Conservation (phyloP, 495 filamentous ascomycete species). For the Usnea hakonensis region DNA sequence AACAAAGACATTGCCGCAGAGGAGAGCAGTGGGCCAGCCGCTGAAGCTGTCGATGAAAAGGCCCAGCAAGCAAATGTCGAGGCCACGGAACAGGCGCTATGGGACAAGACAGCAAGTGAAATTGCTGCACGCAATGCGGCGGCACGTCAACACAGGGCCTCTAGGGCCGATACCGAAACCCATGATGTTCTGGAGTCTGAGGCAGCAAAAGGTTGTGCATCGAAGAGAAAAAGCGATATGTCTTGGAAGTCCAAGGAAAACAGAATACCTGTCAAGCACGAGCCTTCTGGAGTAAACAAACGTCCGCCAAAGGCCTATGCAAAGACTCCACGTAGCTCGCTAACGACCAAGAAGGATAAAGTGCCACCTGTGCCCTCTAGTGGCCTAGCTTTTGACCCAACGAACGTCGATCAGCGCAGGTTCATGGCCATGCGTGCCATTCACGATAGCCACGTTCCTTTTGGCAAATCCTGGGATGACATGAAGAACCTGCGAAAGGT, state of each 20-base stretch:
- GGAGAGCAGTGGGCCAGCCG: not conserved
- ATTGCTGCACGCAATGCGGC: not conserved
- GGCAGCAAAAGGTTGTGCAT: not conserved
- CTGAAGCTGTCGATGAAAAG: not conserved
- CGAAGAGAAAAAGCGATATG: not conserved
- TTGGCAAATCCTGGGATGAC: conserved; percentile 17
- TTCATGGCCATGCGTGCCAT: conserved; percentile 18
- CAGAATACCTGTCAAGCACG: not conserved
- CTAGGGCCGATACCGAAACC: not conserved
- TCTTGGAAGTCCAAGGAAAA: not conserved
- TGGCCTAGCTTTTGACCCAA: conserved; percentile 3
- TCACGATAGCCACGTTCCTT: conserved; percentile 11
- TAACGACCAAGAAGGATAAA: not conserved
- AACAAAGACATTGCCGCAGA: not conserved
- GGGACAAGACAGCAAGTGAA: not conserved
- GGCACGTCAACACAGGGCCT: not conserved
- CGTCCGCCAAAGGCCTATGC: not conserved
- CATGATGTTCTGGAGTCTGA: not conserved
- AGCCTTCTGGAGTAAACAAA: conserved; percentile 2
- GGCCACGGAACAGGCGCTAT: not conserved
- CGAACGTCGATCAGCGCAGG: conserved; percentile 12
- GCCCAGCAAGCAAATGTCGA: not conserved
- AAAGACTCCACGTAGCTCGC: conserved; percentile 8
- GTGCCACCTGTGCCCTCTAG: conserved; percentile 13
- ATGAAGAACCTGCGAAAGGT: conserved; percentile 19